Evolutionary conservation across 345 rosid species (phyloP).

Genomic region (Boechera retrofracta): DNA sequence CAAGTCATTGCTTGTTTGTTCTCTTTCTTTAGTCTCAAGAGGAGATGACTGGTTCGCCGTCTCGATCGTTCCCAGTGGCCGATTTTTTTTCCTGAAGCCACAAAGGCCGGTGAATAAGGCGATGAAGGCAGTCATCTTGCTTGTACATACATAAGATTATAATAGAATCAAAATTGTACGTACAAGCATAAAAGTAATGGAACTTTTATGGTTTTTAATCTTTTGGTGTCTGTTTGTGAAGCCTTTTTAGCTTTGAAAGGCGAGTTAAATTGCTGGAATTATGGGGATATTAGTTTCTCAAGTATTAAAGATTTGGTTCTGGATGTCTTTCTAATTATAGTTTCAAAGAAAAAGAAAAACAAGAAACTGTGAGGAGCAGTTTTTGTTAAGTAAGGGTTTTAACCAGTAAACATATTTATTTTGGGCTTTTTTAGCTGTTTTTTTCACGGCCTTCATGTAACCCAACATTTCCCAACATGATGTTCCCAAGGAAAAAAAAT

Average conservation of each 20-base stretch:
- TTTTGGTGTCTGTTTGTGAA: conserved; percentile 18
- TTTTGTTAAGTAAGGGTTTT: conserved; percentile 6
- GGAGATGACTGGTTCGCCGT: background rate
- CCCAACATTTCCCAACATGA: no score
- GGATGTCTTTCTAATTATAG: conserved; percentile 33
- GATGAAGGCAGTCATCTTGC: conserved; percentile 43
- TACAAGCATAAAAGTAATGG: background rate
- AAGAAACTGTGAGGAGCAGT: background rate
- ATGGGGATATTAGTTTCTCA: conserved; percentile 26
- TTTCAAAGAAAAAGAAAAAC: background rate
- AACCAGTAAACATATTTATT: background rate
- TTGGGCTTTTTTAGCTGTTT: conserved; percentile 3
- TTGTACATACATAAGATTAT: background rate
- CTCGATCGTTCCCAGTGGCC: background rate
- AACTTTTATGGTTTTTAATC: background rate
- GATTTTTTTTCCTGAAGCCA: conserved; percentile 44
- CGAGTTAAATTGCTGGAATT: conserved; percentile 31
- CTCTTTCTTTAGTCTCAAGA: background rate
- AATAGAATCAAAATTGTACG: conserved; percentile 7
- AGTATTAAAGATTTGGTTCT: conserved; percentile 12
- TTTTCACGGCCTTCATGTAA: background rate
- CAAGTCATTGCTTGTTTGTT: conserved; percentile 5
- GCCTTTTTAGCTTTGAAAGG: conserved; percentile 12
- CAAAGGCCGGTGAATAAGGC: conserved; percentile 56
- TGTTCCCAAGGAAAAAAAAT: no score